Evolutionary conservation across 441 rosid genomes (phyloP), one percentile per base, ranked within the genome.

Genomic region (Populus trichocarpa): DNA sequence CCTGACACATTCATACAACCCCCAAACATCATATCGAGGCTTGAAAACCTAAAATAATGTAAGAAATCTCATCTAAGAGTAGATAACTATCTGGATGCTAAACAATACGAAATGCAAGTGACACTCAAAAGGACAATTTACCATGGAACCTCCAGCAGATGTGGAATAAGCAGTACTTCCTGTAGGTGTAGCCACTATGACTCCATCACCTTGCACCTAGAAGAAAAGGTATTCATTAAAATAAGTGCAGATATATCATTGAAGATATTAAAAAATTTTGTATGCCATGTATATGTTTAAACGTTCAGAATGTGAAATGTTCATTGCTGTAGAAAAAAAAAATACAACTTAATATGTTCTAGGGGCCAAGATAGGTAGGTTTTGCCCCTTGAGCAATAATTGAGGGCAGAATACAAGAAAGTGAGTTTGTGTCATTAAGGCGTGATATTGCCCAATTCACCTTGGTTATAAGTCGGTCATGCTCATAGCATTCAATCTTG

Each of bases 61-160:
- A 35, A 46, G 20, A 5, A 53, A 5, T 53, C 61, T 1, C n/a
- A 16, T 53, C n/a, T 1, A 16, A 53, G 61, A 53, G 61, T 53
- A 2, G 61, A 53, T 14, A 50, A 50, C 59, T 5, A 53, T 53
- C 33, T 16, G 33, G 33, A 25, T 26, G 30, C 50, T 42, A 59
- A 63, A 35, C 33, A 20, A 26, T 16, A 76, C 10, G 46, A 23
- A 26, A 4, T 4, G 20, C 32, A 30, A 32, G 53, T 57, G n/a
- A 14, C 68, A 77, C 26, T 69, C 18, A 73, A 76, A 75, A 71
- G 69, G 64, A 66, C 71, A 70, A 67, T 82, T 81, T 84, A 95
- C 99, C 99, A 95, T 93, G 80, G 99, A 95, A 81, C 99, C 99
- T 79, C 99, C 98, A 11, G 99, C 99, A 81, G 99, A 94, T 57